A percentile compares a stretch with the other conserved stretches of the same genome.
These are phyloP conservation scores for Nakazawaea populi DNA, from an alignment of 805 yeast genomes.

Conservation along the genomic window DNA sequence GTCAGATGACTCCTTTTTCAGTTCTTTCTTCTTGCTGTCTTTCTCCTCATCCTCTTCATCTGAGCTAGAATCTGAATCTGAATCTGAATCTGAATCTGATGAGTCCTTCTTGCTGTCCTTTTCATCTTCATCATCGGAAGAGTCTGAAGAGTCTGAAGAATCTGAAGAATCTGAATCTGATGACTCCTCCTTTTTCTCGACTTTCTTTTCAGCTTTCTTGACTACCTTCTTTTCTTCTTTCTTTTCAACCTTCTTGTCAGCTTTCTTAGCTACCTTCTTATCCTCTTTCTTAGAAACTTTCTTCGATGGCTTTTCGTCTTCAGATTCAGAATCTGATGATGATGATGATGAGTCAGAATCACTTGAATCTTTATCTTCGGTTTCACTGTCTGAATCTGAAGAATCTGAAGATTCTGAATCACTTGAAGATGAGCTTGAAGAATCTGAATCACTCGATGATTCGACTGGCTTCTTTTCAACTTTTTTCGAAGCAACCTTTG, in stretches of 20 bases:
- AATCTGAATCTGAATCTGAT: constrained; percentile 8
- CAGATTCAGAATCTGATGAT: constrained; percentile 9
- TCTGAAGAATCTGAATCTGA: constrained; percentile 11
- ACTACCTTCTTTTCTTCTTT: constrained; percentile 10
- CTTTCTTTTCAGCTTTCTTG: constrained; percentile 11
- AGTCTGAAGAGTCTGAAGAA: constrained; percentile 14
- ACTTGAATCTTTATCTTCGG: constrained; percentile 12
- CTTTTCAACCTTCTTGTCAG: constrained; percentile 12
- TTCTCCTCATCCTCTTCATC: constrained; percentile 6
- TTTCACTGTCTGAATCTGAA: constrained; percentile 9
- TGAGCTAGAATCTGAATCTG: constrained; percentile 1
- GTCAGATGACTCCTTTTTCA: neutral
- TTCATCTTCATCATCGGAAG: neutral
- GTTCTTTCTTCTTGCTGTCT: constrained; percentile 3
- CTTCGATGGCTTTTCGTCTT: constrained; percentile 4
- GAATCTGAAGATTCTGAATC: constrained; percentile 8
- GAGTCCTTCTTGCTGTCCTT: constrained; percentile 9
- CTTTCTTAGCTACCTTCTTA: neutral
- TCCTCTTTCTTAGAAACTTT: neutral
- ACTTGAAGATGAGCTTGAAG: constrained; percentile 11
- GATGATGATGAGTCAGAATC: constrained; percentile 10
- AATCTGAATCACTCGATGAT: constrained; percentile 6
- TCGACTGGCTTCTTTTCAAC: constrained; percentile 14
- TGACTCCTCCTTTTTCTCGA: constrained; percentile 14
- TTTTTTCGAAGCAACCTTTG: constrained; percentile 15